phyloP scores from a whole-genome alignment of 1,139 yeast genomes.

The Tardiomyces digboiensis region DNA sequence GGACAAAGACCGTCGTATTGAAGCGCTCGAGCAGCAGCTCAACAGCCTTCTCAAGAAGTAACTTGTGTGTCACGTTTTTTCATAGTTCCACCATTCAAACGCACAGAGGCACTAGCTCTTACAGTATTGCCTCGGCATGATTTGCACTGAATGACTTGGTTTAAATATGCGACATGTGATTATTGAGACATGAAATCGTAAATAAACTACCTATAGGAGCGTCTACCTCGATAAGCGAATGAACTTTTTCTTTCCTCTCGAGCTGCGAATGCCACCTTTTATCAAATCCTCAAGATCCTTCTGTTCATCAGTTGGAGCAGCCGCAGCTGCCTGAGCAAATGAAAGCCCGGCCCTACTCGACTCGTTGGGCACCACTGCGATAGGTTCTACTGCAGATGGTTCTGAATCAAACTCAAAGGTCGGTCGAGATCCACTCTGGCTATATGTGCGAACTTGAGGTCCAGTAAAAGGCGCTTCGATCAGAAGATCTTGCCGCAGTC shows the following conservation, averaged over 20 bases:
- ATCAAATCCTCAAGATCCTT: not conserved
- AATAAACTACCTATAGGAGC: too few relatives aligned
- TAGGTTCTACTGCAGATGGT: not conserved
- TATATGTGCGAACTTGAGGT: not conserved
- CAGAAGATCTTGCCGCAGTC: slow-evolving; percentile 19
- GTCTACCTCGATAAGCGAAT: slow-evolving; percentile 20
- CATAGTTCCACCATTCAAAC: too few relatives aligned
- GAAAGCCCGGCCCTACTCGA: not conserved
- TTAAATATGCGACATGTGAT: too few relatives aligned
- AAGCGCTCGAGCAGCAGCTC: slow-evolving; percentile 14
- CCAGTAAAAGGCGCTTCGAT: slow-evolving; percentile 12
- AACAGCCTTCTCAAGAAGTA: slow-evolving; percentile 1
- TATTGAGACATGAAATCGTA: too few relatives aligned
- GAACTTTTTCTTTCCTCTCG: slow-evolving; percentile 33
- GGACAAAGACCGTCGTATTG: slow-evolving; percentile 12
- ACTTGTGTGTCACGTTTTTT: too few relatives aligned
- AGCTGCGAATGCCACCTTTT: slow-evolving; percentile 15
- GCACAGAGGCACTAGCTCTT: too few relatives aligned
- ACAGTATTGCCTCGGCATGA: too few relatives aligned
- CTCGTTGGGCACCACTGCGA: not conserved
- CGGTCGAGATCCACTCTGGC: not conserved
- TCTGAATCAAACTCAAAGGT: not conserved
- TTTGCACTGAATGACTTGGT: too few relatives aligned
- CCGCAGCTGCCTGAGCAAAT: slow-evolving; percentile 3
- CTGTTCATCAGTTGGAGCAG: not conserved